Evolutionary conservation across 106 monocot species (phyloP).

Genomic region (Dioscorea alata): DNA sequence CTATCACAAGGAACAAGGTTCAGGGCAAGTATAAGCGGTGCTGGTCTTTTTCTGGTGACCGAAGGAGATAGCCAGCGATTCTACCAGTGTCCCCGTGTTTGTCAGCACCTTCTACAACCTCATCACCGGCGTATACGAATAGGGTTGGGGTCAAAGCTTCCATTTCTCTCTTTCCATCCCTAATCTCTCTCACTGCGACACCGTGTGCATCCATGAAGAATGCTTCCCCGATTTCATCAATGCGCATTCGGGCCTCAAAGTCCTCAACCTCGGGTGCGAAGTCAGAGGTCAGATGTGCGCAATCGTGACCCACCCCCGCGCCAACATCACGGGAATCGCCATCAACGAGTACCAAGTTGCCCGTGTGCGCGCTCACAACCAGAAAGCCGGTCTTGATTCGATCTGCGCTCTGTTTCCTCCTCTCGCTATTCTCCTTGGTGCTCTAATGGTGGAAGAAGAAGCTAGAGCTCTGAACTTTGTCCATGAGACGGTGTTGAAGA

Average conservation of each 20-base stretch:
- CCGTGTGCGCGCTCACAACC: slow-evolving; percentile 76
- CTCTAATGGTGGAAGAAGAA: too few relatives aligned
- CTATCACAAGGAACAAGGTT: slow-evolving; percentile 52
- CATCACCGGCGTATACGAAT: slow-evolving; percentile 72
- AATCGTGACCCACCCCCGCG: slow-evolving; percentile 48
- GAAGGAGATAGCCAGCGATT: slow-evolving; percentile 36
- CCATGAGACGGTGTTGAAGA: too few relatives aligned
- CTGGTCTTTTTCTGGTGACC: slow-evolving; percentile 77
- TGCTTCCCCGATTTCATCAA: slow-evolving; percentile 50
- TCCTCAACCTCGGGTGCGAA: slow-evolving; percentile 72
- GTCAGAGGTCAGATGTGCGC: slow-evolving; percentile 80
- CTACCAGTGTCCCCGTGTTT: slow-evolving; percentile 62
- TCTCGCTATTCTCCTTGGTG: too few relatives aligned
- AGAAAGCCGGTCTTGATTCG: slow-evolving; percentile 68
- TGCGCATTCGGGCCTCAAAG: slow-evolving; percentile 30
- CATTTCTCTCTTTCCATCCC: slow-evolving; percentile 68
- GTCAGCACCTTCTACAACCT: slow-evolving; percentile 88
- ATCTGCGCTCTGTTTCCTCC: too few relatives aligned
- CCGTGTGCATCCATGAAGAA: slow-evolving; percentile 63
- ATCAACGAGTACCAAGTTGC: slow-evolving; percentile 84
- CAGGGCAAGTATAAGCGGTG: slow-evolving; percentile 69
- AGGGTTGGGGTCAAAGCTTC: slow-evolving; percentile 84
- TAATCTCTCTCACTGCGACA: slow-evolving; percentile 49
- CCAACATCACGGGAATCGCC: slow-evolving; percentile 67
- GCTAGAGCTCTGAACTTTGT: too few relatives aligned